Percentiles rank a stretch among this genome's conserved stretches.
Evolutionary conservation across 1,284 basidiomycete species (phyloP).

Genomic region (Abortiporus biennis): DNA sequence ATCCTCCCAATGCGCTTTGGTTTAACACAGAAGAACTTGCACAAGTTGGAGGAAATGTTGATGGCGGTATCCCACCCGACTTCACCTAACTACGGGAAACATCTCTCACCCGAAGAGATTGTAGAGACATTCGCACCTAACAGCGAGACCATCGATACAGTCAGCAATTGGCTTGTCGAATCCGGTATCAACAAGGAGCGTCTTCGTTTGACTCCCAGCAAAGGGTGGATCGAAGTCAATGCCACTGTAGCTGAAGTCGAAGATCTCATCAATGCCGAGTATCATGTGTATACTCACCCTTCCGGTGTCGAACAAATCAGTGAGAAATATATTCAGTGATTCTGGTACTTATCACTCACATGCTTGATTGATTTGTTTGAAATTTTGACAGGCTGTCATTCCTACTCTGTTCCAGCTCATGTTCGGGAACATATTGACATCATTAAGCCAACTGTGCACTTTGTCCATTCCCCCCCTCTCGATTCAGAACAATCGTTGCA

Average conservation of each 20-base stretch:
- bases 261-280: conserved; percentile 30
- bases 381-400: conserved; percentile 27
- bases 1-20: conserved; percentile 28
- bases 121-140: conserved; percentile 33
- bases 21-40: conserved; percentile 30
- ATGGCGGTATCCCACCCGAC: conserved; percentile 30
- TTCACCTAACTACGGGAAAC: conserved; percentile 29
- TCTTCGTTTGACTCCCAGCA: conserved; percentile 25
- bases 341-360: conserved; percentile 1
- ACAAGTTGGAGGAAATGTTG: conserved; percentile 30
- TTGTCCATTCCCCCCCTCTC: conserved; percentile 20
- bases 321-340: conserved; percentile 21
- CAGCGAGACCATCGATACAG: conserved; percentile 27
- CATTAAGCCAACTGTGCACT: conserved; percentile 39
- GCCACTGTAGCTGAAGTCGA: conserved; percentile 35
- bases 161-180: conserved; percentile 33
- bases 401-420: conserved; percentile 33
- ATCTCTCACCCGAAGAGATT: conserved; percentile 30
- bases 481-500: conserved; percentile 8
- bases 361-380: neutral
- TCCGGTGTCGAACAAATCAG: conserved; percentile 34
- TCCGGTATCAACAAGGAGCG: conserved; percentile 27
- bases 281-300: conserved; percentile 31
- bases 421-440: conserved; percentile 35
- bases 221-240: conserved; percentile 35